Conservation (phyloP, 208 protist species). For the Acanthamoeba sp. region DNA sequence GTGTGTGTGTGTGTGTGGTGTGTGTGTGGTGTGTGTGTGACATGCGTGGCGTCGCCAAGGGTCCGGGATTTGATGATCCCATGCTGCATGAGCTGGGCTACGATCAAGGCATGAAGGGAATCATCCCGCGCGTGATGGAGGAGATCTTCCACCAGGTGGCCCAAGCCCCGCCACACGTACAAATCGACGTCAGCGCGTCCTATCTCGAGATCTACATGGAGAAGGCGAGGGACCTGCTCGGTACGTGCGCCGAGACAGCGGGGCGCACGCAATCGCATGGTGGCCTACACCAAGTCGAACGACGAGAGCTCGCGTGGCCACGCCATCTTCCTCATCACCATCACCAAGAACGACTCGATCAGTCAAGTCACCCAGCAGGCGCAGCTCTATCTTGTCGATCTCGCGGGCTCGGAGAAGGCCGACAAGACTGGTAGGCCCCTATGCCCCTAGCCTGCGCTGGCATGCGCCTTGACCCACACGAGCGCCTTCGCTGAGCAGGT, state of each 20-base stretch:
- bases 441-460: too few species aligned
- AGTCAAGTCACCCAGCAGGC: background rate
- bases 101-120: slow-evolving; percentile 50
- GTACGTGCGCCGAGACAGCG: slow-evolving; percentile 13
- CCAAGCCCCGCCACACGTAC: background rate
- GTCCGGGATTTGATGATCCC: slow-evolving; percentile 10
- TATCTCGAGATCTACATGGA: slow-evolving; percentile 77
- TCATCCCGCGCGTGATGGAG: slow-evolving; percentile 54
- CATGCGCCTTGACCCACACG: background rate
- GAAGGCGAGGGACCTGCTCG: slow-evolving; percentile 48
- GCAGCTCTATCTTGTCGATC: slow-evolving; percentile 91
- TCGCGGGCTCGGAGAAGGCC: slow-evolving; percentile 88
- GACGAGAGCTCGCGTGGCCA: slow-evolving; percentile 53
- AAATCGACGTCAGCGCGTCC: slow-evolving; percentile 39
- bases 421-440: slow-evolving; percentile 85
- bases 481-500: too few species aligned
- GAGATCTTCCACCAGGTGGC: slow-evolving; percentile 40
- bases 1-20: too few species aligned
- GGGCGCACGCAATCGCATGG: slow-evolving; percentile 28
- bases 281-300: slow-evolving; percentile 28
- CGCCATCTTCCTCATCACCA: slow-evolving; percentile 18
- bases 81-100: slow-evolving; percentile 35
- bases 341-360: background rate
- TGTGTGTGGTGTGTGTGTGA: too few species aligned
- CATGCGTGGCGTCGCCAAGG: too few species aligned